Evolutionary conservation across 2,329 filamentous ascomycete genomes (phyloP).

Genomic region (Ophiostoma angusticollis): DNA sequence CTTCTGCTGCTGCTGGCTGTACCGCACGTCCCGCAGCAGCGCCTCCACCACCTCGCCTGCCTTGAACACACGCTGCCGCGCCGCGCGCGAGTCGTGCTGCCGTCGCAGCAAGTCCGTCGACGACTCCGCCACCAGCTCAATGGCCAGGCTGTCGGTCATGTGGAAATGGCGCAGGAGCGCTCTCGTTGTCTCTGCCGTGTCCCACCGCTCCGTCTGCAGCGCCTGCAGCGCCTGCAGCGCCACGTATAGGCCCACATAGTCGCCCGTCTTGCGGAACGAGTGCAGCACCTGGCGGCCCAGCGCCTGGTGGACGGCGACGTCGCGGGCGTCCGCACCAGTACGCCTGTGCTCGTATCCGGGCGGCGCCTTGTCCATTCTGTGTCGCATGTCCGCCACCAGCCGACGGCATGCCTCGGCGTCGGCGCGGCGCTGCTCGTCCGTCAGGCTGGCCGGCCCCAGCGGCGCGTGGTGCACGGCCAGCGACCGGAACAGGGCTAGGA

Average conservation of each 20-base stretch:
- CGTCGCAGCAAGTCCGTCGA: too few relatives aligned
- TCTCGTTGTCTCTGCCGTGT: neutral
- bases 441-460: neutral
- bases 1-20: neutral
- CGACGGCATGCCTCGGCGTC: slow-evolving; percentile 12
- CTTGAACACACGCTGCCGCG: slow-evolving; percentile 17
- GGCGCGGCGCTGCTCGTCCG: slow-evolving; percentile 11
- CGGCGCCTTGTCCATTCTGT: slow-evolving; percentile 18
- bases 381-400: slow-evolving; percentile 22
- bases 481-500: slow-evolving; percentile 53
- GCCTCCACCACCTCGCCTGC: slow-evolving; percentile 17
- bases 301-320: slow-evolving; percentile 14
- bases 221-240: slow-evolving; percentile 21
- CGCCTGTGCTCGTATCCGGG: too few relatives aligned
- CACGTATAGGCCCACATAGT: slow-evolving; percentile 34
- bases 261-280: slow-evolving; percentile 31
- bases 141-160: slow-evolving; percentile 19
- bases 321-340: too few relatives aligned
- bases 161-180: slow-evolving; percentile 12
- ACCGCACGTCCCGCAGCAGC: slow-evolving; percentile 13
- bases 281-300: slow-evolving; percentile 23
- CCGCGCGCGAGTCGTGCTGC: slow-evolving; percentile 14
- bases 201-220: slow-evolving; percentile 14
- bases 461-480: slow-evolving; percentile 37
- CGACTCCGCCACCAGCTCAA: slow-evolving; percentile 22